Evolutionary conservation across 1,139 yeast genomes (phyloP).

Genomic region (Candida tetrigidarum): DNA sequence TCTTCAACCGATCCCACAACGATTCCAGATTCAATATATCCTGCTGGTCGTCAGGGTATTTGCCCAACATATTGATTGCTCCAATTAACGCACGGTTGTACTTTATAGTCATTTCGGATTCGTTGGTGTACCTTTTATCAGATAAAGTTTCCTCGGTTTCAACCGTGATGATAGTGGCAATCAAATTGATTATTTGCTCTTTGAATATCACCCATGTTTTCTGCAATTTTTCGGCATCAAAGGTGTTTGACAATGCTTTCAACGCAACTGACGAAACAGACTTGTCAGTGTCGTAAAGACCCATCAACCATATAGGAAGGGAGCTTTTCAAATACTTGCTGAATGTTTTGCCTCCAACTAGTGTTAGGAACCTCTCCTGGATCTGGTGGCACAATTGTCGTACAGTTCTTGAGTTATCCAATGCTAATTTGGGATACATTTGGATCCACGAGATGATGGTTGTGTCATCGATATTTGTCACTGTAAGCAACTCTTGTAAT

Average conservation of each 20-base stretch:
- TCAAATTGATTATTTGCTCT: conserved; percentile 57
- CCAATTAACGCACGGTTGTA: conserved; percentile 62
- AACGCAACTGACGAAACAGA: conserved; percentile 57
- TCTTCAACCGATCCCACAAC: conserved; percentile 48
- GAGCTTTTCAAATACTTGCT: conserved; percentile 71
- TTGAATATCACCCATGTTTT: conserved; percentile 65
- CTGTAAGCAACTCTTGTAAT: conserved; percentile 51
- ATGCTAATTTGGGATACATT: conserved; percentile 75
- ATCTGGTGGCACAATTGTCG: conserved; percentile 64
- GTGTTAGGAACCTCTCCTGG: conserved; percentile 51
- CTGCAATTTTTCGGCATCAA: conserved; percentile 57
- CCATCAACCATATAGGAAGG: conserved; percentile 74
- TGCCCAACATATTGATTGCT: conserved; percentile 53
- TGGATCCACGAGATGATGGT: conserved; percentile 76
- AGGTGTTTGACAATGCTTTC: conserved; percentile 52
- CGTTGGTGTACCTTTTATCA: conserved; percentile 73
- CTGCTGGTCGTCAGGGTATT: conserved; percentile 26
- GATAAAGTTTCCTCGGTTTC: conserved; percentile 71
- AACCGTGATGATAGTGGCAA: conserved; percentile 51
- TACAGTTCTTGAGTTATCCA: conserved; percentile 70
- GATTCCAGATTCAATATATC: conserved; percentile 40
- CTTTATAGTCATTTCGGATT: conserved; percentile 70
- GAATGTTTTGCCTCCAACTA: conserved; percentile 63
- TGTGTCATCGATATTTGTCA: conserved; percentile 42
- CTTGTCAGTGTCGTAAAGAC: conserved; percentile 70